Conservation (phyloP, 2,329 filamentous ascomycete genomes). For the Fusarium pilosicola region DNA sequence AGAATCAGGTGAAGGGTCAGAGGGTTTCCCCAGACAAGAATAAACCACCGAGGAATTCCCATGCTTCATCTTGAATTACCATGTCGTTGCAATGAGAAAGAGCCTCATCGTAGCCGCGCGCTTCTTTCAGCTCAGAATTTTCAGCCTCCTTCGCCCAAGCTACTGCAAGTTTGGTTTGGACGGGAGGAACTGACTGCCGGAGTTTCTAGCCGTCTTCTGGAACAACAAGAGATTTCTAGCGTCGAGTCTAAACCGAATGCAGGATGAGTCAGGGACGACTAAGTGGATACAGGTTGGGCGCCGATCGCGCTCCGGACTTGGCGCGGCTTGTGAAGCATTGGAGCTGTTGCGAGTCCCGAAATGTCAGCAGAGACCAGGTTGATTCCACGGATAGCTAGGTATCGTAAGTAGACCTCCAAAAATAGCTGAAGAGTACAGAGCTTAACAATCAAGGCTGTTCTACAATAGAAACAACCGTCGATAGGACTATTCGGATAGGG, state of each 20-base stretch:
- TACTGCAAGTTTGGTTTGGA: neutral
- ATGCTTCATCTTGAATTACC: rapidly evolving
- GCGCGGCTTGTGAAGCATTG: neutral
- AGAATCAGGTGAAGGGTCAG: too few relatives aligned
- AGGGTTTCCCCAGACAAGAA: too few relatives aligned
- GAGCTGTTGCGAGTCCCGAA: too few relatives aligned
- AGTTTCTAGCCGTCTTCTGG: slow-evolving; percentile 19
- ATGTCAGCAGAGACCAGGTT: too few relatives aligned
- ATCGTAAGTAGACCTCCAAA: too few relatives aligned
- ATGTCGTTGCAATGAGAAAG: neutral
- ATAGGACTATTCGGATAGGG: too few relatives aligned
- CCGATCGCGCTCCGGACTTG: slow-evolving; percentile 13
- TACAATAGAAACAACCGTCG: too few relatives aligned
- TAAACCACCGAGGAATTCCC: rapidly evolving
- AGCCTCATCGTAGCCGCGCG: slow-evolving; percentile 11
- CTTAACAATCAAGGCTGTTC: too few relatives aligned
- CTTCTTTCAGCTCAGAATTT: neutral
- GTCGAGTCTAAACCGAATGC: neutral
- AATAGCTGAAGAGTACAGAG: too few relatives aligned
- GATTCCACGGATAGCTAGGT: too few relatives aligned
- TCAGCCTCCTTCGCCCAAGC: slow-evolving; percentile 17
- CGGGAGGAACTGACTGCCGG: neutral
- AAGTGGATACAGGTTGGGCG: neutral
- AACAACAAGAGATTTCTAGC: slow-evolving; percentile 22
- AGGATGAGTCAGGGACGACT: neutral